Percentiles rank a stretch among this genome's conserved stretches.
These are phyloP conservation scores for Daldinia decipiens DNA, from an alignment of 495 filamentous ascomycete species.

Conservation along the genomic window DNA sequence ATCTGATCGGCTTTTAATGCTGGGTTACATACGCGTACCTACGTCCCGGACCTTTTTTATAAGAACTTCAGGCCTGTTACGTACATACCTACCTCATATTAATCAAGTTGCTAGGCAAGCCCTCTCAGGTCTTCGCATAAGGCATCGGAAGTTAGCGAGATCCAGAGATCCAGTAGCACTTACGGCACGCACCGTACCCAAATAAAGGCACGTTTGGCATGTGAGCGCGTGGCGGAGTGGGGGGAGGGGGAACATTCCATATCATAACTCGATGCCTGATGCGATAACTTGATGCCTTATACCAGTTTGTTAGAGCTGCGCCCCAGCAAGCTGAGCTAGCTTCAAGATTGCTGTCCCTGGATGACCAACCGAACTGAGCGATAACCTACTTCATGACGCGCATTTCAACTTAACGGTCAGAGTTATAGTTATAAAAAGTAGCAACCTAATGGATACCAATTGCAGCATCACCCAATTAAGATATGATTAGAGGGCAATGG, in stretches of 20 bases:
- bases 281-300: slow-evolving; percentile 36
- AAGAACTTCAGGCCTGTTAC: not conserved
- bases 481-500: slow-evolving; percentile 23
- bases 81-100: no score
- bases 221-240: no score
- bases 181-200: not conserved
- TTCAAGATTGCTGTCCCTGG: not conserved
- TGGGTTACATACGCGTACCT: not conserved
- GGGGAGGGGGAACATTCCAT: no score
- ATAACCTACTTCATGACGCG: not conserved
- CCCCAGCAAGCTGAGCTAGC: slow-evolving; percentile 10
- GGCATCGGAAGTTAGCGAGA: slow-evolving; percentile 15
- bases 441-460: not conserved
- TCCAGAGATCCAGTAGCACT: not conserved
- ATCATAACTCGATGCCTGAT: slow-evolving; percentile 26
- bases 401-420: not conserved
- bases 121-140: slow-evolving; percentile 25
- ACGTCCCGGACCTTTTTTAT: no score
- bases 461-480: not conserved
- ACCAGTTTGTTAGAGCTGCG: slow-evolving; percentile 1
- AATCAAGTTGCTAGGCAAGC: no score
- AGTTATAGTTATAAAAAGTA: not conserved
- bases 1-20: no score
- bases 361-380: slow-evolving; percentile 11
- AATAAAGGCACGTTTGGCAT: no score